Conservation (phyloP, 345 rosid species). For the Acer negundo region DNA sequence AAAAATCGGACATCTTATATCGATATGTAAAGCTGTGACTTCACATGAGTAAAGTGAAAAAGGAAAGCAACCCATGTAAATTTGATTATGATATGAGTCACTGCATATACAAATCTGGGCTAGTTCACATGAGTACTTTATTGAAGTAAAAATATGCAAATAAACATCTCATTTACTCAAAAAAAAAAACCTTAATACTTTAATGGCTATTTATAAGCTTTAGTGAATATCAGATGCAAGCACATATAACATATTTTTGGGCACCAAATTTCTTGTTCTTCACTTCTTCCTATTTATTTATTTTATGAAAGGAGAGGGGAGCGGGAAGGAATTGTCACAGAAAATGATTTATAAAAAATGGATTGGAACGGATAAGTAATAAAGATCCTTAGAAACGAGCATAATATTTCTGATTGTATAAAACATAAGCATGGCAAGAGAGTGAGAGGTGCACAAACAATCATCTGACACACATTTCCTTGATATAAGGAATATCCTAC, state of each 20-base stretch:
- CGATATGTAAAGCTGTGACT: not conserved
- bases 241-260: not conserved
- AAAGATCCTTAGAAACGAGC: not conserved
- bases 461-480: not conserved
- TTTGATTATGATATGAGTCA: not conserved
- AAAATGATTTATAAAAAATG: too few relatives aligned
- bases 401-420: not conserved
- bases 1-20: not conserved
- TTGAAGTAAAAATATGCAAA: not conserved
- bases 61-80: slow-evolving; percentile 3
- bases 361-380: not conserved
- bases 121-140: not conserved
- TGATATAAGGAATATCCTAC: not conserved
- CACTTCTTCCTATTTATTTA: not conserved
- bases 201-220: not conserved
- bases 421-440: not conserved
- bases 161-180: slow-evolving; percentile 9
- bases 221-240: not conserved
- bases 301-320: not conserved
- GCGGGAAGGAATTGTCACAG: not conserved
- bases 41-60: not conserved
- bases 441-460: not conserved
- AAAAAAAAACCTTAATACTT: not conserved
- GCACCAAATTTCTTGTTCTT: not conserved
- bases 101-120: not conserved